Evolutionary conservation across 176 grass and related monocot species (phyloP).

Genomic region (Musa acuminata): DNA sequence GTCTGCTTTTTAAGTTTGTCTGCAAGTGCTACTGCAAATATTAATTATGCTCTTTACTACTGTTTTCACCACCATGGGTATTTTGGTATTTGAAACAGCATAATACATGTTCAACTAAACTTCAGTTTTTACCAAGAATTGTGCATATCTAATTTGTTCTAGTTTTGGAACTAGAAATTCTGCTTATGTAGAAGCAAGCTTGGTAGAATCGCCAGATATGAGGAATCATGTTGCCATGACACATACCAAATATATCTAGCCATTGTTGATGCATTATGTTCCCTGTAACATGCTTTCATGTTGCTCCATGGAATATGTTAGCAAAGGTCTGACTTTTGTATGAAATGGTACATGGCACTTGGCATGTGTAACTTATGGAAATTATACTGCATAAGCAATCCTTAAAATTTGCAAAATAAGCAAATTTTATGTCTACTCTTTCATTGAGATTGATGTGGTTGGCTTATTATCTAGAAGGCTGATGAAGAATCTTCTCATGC

Average conservation of each 20-base stretch:
- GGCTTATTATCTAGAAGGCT: neutral
- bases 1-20: too few species aligned
- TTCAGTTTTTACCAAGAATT: neutral
- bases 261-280: neutral
- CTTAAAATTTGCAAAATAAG: neutral
- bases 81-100: neutral
- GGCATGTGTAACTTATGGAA: neutral
- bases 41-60: too few species aligned
- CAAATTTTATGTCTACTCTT: neutral
- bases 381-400: neutral
- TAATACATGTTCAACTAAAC: neutral
- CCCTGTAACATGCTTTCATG: neutral
- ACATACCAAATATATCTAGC: neutral
- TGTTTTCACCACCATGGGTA: too few species aligned
- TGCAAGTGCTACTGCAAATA: too few species aligned
- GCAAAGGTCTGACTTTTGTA: too few species aligned
- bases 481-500: neutral
- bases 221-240: neutral
- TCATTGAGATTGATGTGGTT: neutral
- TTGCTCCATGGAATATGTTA: neutral
- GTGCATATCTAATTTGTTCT: neutral
- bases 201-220: neutral
- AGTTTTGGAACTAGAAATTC: neutral
- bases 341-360: neutral
- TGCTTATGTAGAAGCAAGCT: neutral